Conservation (phyloP, 805 yeast genomes). For the Saccharomycopsis olivae region DNA sequence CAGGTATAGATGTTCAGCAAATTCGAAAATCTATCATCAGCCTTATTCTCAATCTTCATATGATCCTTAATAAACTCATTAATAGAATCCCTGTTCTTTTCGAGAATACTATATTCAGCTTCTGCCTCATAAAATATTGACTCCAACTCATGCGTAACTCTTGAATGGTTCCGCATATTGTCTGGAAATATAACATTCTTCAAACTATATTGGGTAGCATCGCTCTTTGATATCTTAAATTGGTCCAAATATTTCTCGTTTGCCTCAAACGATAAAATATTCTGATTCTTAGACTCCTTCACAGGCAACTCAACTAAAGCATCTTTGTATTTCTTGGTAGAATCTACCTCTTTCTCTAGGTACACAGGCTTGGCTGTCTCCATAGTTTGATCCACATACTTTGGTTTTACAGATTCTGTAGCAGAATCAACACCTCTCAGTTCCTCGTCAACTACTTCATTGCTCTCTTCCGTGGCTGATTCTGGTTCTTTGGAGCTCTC, state of each 20-base stretch:
- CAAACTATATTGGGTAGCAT: not conserved
- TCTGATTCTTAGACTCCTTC: not conserved
- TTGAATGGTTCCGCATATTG: too few relatives aligned
- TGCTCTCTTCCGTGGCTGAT: too few relatives aligned
- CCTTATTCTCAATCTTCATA: not conserved
- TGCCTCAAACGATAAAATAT: slow-evolving; percentile 3
- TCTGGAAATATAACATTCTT: slow-evolving; percentile 4
- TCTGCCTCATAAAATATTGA: not conserved
- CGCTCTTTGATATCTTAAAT: not conserved
- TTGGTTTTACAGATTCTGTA: too few relatives aligned
- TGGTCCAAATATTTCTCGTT: slow-evolving; percentile 3
- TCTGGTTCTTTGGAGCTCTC: too few relatives aligned
- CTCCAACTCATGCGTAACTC: too few relatives aligned
- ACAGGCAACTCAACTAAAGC: slow-evolving; percentile 24
- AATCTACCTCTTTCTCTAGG: too few relatives aligned
- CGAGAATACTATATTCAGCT: slow-evolving; percentile 8
- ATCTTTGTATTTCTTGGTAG: slow-evolving; percentile 41
- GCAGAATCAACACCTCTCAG: too few relatives aligned
- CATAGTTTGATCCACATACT: too few relatives aligned
- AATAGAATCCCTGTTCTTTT: not conserved
- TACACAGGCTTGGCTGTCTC: too few relatives aligned
- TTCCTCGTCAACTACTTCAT: too few relatives aligned
- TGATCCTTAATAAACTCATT: slow-evolving; percentile 10
- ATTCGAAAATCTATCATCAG: not conserved
- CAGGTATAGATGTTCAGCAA: slow-evolving; percentile 10